Percentiles rank a stretch among this genome's conserved stretches.
phyloP scores from a whole-genome alignment of 176 grass and related monocot species.

The Themeda triandra region DNA sequence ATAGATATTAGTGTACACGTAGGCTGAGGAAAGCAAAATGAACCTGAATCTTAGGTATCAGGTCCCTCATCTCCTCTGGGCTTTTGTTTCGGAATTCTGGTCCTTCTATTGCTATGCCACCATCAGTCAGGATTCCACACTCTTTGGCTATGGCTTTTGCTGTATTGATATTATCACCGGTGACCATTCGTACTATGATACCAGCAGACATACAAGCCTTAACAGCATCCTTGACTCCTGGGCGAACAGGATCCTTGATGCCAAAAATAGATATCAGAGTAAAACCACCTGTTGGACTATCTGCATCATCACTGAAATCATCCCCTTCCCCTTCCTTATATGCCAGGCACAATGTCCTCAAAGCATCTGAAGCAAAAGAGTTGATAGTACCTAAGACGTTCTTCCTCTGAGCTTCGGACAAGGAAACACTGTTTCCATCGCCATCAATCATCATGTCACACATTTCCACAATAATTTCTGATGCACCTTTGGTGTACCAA shows the following conservation, averaged over 20 bases:
- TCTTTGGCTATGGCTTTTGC: slow-evolving; percentile 98
- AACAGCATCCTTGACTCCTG: slow-evolving; percentile 86
- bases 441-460: slow-evolving; percentile 66
- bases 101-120: slow-evolving; percentile 92
- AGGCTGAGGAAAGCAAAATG: slow-evolving; percentile 5
- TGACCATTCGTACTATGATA: slow-evolving; percentile 90
- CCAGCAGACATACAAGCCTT: slow-evolving; percentile 72
- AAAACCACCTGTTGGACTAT: slow-evolving; percentile 64
- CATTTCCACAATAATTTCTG: slow-evolving; percentile 81
- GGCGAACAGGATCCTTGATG: slow-evolving; percentile 92
- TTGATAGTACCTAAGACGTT: slow-evolving; percentile 61
- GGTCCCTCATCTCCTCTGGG: slow-evolving; percentile 68
- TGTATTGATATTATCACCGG: slow-evolving; percentile 94
- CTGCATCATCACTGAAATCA: slow-evolving; percentile 38
- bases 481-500: slow-evolving; percentile 87
- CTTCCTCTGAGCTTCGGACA: slow-evolving; percentile 47
- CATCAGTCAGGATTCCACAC: slow-evolving; percentile 84
- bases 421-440: slow-evolving; percentile 52
- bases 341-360: slow-evolving; percentile 87
- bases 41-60: slow-evolving; percentile 90
- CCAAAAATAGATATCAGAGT: slow-evolving; percentile 84
- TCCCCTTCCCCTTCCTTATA: slow-evolving; percentile 74
- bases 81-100: slow-evolving; percentile 68
- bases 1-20: background rate
- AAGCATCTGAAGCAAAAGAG: slow-evolving; percentile 75